Percentiles rank a stretch among this genome's conserved stretches.
phyloP scores from a whole-genome alignment of 1,284 basidiomycete genomes.

The Coniophora puteana region DNA sequence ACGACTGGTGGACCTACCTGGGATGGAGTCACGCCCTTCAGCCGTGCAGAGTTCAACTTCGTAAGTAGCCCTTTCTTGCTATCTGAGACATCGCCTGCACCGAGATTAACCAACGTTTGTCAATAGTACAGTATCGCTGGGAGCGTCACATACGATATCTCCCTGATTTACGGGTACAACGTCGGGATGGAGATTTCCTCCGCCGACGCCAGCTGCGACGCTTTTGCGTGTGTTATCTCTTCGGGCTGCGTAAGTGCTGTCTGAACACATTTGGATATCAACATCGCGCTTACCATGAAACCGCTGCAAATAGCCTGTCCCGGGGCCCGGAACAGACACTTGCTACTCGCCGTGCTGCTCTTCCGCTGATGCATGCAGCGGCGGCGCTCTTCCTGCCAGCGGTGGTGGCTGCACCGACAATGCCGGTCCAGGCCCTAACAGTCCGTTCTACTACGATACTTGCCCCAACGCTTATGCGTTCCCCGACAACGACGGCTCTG shows the following conservation, averaged over 20 bases:
- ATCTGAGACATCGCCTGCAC: conserved; percentile 15
- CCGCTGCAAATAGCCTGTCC: conserved; percentile 19
- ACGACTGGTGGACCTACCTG: conserved; percentile 29
- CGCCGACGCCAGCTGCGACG: conserved; percentile 19
- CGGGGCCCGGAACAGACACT: conserved; percentile 18
- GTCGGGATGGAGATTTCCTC: conserved; percentile 34
- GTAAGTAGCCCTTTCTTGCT: too few relatives aligned
- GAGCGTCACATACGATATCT: conserved; percentile 32
- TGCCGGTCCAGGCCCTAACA: conserved; percentile 26
- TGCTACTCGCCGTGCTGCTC: conserved; percentile 28
- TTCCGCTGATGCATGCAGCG: conserved; percentile 19
- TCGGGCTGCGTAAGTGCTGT: conserved; percentile 15
- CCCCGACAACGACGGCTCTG: conserved; percentile 29
- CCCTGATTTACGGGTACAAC: conserved; percentile 34
- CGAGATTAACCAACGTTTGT: conserved; percentile 9
- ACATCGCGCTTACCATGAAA: too few relatives aligned
- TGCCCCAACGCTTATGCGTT: conserved; percentile 30
- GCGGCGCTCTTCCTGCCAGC: conserved; percentile 22
- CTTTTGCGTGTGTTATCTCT: conserved; percentile 24
- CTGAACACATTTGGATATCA: too few relatives aligned
- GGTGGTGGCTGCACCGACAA: conserved; percentile 27
- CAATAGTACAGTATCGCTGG: conserved; percentile 25
- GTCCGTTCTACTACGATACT: conserved; percentile 23
- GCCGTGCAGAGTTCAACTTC: conserved; percentile 28
- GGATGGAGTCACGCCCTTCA: conserved; percentile 28